Conservation (phyloP, 805 yeast species). For the Candida dajiaensis region DNA sequence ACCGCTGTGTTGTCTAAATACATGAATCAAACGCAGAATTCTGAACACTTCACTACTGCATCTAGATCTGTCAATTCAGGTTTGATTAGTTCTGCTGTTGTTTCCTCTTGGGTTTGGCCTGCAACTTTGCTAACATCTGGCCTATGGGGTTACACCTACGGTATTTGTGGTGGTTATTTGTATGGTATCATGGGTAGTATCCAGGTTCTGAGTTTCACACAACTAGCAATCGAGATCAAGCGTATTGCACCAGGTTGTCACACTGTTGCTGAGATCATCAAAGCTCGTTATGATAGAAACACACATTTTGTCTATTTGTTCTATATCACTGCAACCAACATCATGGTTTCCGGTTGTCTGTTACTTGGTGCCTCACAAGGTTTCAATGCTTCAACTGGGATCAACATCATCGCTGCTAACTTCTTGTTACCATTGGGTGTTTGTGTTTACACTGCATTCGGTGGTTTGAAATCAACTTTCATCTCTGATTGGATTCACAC, state of each 20-base stretch:
- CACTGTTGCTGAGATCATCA: constrained; percentile 34
- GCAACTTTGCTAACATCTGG: constrained; percentile 34
- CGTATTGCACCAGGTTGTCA: constrained; percentile 37
- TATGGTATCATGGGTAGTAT: constrained; percentile 28
- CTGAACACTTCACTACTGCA: constrained; percentile 35
- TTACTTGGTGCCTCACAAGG: constrained; percentile 41
- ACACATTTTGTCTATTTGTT: constrained; percentile 32
- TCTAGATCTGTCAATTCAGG: constrained; percentile 37
- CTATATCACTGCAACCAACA: constrained; percentile 33
- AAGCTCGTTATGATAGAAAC: constrained; percentile 30
- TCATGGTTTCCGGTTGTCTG: constrained; percentile 32
- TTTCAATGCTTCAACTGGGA: constrained; percentile 35
- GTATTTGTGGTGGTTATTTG: constrained; percentile 35
- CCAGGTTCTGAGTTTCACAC: constrained; percentile 32
- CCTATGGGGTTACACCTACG: constrained; percentile 35
- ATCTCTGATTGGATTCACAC: constrained; percentile 48
- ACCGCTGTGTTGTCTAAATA: constrained; percentile 30
- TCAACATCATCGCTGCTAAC: constrained; percentile 39
- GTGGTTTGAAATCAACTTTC: constrained; percentile 48
- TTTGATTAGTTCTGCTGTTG: constrained; percentile 37
- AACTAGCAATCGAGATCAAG: constrained; percentile 34
- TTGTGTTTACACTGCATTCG: constrained; percentile 40
- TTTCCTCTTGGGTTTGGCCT: constrained; percentile 44
- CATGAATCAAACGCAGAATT: constrained; percentile 35
- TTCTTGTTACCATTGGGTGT: constrained; percentile 43